Base-by-base conservation (phyloP, 169 alveolate genomes). In the Babesia gibsoni region DNA sequence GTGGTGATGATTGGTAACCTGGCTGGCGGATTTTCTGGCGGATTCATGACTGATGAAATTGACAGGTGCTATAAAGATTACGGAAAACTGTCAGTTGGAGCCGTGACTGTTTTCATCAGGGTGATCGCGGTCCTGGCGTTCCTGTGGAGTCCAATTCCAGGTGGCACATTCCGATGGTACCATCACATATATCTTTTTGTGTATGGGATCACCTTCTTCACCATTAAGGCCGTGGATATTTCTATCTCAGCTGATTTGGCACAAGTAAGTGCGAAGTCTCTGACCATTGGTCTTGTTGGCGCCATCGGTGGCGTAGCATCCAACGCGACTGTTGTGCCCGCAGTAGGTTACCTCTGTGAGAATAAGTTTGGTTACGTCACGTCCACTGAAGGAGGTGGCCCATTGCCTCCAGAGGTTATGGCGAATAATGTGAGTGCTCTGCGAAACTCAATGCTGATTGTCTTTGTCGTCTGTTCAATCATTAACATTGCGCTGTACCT, bases 1-100 rank as follows among this genome's bases (percentile, higher is more conserved):
- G 63, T 84, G 22, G 79, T 91, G 73, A 84, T 93, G 18, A 61
- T 91, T 36, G 97, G 97, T 23, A 89, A 94, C 8, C 89, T 92
- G 50, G 41, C 88, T 32, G 96, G 97, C 22, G 97, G 97, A 9
- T 91, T 89, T 16, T 29, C 91, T 27, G 97, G 97, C 23, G 97
- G 97, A 2, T 69, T 74, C 20, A 58, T 90, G 45, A n/a, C n/a
- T n/a, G n/a, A n/a, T n/a, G n/a, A n/a, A n/a, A 93, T 94, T 20
- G 97, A 92, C 46, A 66, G 53, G 50, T 84, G 94, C 80, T 91
- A 88, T 58, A 67, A 82, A 50, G 83, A 88, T 22, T 94, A 92
- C 67, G 97, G 97, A 35, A 67, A 96, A 45, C 94, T 95, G 6
- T 70, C 86, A 35, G 86, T 91, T 18, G 97, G 95, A 42, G 83